Conservation (phyloP, 805 yeast species). For the Pichia eremophila region DNA sequence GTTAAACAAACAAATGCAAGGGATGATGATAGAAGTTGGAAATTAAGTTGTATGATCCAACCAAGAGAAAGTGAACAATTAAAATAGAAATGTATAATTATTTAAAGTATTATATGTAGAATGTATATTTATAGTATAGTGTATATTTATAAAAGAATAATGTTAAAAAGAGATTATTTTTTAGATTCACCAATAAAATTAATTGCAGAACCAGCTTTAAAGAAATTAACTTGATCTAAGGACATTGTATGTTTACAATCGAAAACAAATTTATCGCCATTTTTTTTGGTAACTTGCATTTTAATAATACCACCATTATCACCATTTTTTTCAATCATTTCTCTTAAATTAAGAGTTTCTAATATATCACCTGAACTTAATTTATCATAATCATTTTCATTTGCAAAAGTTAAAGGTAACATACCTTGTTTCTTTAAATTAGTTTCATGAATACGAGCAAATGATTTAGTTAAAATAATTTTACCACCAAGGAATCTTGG, state of each 20-base stretch:
- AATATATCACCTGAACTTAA: constrained; percentile 69
- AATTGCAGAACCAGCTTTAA: constrained; percentile 96
- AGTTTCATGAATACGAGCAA: constrained; percentile 97
- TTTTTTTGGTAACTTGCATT: constrained; percentile 62
- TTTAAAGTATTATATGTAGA: not conserved
- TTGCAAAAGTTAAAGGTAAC: constrained; percentile 87
- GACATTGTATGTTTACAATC: constrained; percentile 93
- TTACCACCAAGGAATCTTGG: constrained; percentile 93
- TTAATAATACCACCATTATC: constrained; percentile 76
- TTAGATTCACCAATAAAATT: constrained; percentile 53
- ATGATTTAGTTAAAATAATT: constrained; percentile 82
- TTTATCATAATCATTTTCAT: constrained; percentile 82
- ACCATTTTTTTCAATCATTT: constrained; percentile 73
- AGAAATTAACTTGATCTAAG: constrained; percentile 88
- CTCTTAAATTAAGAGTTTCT: constrained; percentile 64
- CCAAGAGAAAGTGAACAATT: constrained; percentile 31
- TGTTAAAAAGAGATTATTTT: constrained; percentile 5
- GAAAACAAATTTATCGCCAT: constrained; percentile 63
- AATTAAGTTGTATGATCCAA: constrained; percentile 53
- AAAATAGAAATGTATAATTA: not conserved
- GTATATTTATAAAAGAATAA: constrained; percentile 1
- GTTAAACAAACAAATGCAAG: constrained; percentile 49
- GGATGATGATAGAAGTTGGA: constrained; percentile 66
- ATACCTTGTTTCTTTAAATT: constrained; percentile 97
- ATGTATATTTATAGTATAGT: not conserved